Percentiles rank a stretch among this genome's conserved stretches.
Conservation (phyloP, 1,139 yeast species). For the Geotrichum europaeum region DNA sequence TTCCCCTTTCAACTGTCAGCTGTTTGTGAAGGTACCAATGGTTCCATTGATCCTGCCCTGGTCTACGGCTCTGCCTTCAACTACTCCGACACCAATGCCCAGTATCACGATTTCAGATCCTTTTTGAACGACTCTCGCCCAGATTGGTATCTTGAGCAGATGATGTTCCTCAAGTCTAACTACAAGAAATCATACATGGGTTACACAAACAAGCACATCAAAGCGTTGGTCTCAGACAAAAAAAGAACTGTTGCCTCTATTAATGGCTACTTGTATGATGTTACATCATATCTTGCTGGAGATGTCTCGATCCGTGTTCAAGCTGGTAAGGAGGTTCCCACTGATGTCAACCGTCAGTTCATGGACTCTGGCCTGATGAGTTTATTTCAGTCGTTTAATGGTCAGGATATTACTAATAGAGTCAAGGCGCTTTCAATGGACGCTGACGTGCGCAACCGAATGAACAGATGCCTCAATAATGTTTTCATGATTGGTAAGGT, state of each 20-base stretch:
- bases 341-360: conserved; percentile 29
- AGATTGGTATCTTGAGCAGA: conserved; percentile 40
- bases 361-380: conserved; percentile 30
- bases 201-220: conserved; percentile 33
- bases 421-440: conserved; percentile 28
- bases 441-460: conserved; percentile 25
- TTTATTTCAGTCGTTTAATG: conserved; percentile 34
- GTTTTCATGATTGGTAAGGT: conserved; percentile 39
- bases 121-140: conserved; percentile 39
- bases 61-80: conserved; percentile 36
- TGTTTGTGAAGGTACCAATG: conserved; percentile 35
- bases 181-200: conserved; percentile 38
- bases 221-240: conserved; percentile 26
- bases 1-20: conserved; percentile 41
- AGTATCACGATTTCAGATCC: conserved; percentile 38
- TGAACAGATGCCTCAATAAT: conserved; percentile 35
- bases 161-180: conserved; percentile 34
- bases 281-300: conserved; percentile 37
- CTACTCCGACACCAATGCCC: conserved; percentile 36
- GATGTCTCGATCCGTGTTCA: conserved; percentile 34
- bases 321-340: conserved; percentile 26
- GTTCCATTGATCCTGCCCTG: conserved; percentile 32
- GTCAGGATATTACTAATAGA: conserved; percentile 35
- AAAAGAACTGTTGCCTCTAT: conserved; percentile 31
- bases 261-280: conserved; percentile 37